Evolutionary conservation across 2,329 filamentous ascomycete species (phyloP).

Genomic region (Xylariomycetidae sp.): DNA sequence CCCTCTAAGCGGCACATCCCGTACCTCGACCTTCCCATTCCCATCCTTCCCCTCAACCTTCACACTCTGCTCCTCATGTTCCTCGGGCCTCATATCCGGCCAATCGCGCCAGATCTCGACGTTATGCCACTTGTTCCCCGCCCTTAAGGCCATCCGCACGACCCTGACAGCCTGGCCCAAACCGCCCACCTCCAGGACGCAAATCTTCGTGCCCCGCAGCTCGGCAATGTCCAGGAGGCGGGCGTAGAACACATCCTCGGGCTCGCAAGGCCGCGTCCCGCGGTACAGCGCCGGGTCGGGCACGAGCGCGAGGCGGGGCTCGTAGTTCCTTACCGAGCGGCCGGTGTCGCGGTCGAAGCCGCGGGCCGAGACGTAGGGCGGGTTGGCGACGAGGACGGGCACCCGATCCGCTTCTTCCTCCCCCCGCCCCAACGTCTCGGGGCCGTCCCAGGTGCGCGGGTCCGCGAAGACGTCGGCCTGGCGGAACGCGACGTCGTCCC

Average conservation of each 20-base stretch:
- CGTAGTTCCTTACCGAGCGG: slow-evolving; percentile 72
- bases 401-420: neutral
- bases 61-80: slow-evolving; percentile 20
- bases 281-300: slow-evolving; percentile 23
- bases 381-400: slow-evolving; percentile 81
- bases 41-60: too few relatives aligned
- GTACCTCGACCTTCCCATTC: slow-evolving; percentile 14
- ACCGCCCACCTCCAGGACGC: slow-evolving; percentile 69
- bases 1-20: slow-evolving; percentile 35
- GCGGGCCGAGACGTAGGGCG: slow-evolving; percentile 74
- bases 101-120: slow-evolving; percentile 70
- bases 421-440: neutral
- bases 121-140: slow-evolving; percentile 25
- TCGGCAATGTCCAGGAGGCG: slow-evolving; percentile 52
- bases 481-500: slow-evolving; percentile 39
- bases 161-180: slow-evolving; percentile 62
- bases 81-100: slow-evolving; percentile 37
- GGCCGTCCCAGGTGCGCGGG: slow-evolving; percentile 27
- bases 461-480: slow-evolving; percentile 45
- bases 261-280: slow-evolving; percentile 7
- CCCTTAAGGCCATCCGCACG: slow-evolving; percentile 36
- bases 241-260: slow-evolving; percentile 60
- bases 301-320: slow-evolving; percentile 76
- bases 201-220: slow-evolving; percentile 42
- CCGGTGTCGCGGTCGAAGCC: slow-evolving; percentile 58